Conservation (phyloP, 1,139 yeast species). For the Protomyces pachydermus region DNA sequence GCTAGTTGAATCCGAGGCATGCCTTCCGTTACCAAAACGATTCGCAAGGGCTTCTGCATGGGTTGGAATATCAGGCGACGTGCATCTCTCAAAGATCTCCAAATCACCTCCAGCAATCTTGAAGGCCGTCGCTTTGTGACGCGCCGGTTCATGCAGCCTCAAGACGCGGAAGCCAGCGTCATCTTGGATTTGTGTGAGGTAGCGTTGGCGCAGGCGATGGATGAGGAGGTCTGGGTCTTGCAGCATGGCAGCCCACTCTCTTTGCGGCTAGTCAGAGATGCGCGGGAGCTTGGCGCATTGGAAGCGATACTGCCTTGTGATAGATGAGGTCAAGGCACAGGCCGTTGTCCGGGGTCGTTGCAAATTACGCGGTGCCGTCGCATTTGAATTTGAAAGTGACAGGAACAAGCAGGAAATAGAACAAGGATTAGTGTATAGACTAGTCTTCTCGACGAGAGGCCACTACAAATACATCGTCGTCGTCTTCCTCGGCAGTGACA, state of each 20-base stretch:
- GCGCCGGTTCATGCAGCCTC: conserved; percentile 21
- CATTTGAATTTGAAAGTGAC: too few species aligned
- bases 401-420: too few species aligned
- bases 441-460: neutral
- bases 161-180: conserved; percentile 33
- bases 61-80: conserved; percentile 22
- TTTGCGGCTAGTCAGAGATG: neutral
- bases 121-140: conserved; percentile 13
- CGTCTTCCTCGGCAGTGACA: neutral
- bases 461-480: neutral
- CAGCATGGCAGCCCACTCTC: conserved; percentile 1
- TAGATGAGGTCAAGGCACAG: too few species aligned
- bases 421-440: neutral
- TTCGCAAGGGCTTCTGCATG: neutral
- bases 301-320: too few species aligned
- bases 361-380: too few species aligned
- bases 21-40: neutral
- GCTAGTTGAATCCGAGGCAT: neutral
- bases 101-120: conserved; percentile 21
- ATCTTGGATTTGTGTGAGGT: conserved; percentile 31
- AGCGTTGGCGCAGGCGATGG: conserved; percentile 30
- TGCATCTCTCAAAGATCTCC: conserved; percentile 11
- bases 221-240: conserved; percentile 28
- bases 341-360: too few species aligned
- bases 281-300: neutral